Evolutionary conservation across 768 basidiomycete species (phyloP), one percentile per base, ranked within the genome.

Genomic region (Leccinum imitatum): DNA sequence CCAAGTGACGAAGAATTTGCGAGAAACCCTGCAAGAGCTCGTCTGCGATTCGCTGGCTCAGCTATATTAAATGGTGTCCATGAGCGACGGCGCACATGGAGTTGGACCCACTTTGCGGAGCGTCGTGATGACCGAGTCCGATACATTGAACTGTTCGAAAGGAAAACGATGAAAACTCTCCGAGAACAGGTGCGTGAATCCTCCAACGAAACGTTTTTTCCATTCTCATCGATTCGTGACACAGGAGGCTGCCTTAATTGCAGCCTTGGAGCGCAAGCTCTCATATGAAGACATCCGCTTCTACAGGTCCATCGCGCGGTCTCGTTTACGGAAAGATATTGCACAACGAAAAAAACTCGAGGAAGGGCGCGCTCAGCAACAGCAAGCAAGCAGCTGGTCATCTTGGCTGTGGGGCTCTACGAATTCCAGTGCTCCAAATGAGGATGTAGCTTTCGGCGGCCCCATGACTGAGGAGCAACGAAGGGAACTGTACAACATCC

Each of bases 261-360:
- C 87, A 50, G 78, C 74, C 1, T 76, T 98, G 57, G 97, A 99
- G 72, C 78, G 73, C 64, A 93, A 93, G 71, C 80, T 98, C 30
- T 82, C 87, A 0, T 98, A 98, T 65, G 93, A 96, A 72, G 97
- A 98, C 68, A 87, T 99, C 54, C 88, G 96, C 4, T 97, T 98
- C 76, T 99, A 98, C 76, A 87, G 97, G 33, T 98, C 95, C 4
- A 93, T 98, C 61, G 92, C 94, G 0, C 87, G 92, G 27, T 93
- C 93, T 3, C 86, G 86, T 63, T 79, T 96, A 15, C 86, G 89
- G 66, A 94, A 98, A 71, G 94, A 98, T 67, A 80, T 85, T 21
- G 91, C 86, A 3, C 76, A 88, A 37, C 77, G 80, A 52, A 82
- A 83, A 65, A 87, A 86, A 67, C 73, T 82, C 44, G 81, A 93